phyloP scores from a whole-genome alignment of 495 filamentous ascomycete genomes.

The Lasiosphaeriaceae sp. region DNA sequence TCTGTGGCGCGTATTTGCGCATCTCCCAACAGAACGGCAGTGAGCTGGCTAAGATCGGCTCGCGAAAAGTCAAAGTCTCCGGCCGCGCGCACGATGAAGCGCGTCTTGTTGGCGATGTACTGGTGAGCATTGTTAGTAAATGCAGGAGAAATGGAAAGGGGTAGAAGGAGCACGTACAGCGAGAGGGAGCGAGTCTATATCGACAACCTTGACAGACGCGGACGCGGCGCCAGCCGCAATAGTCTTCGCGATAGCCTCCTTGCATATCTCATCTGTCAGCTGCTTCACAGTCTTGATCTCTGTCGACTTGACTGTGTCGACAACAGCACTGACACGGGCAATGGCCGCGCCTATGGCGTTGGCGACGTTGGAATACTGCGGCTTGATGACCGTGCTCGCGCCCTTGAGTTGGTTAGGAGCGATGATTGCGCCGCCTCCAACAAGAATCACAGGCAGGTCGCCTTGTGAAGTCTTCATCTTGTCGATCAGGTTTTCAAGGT shows the following conservation, averaged over 20 bases:
- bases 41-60: slow-evolving; percentile 13
- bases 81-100: slow-evolving; percentile 47
- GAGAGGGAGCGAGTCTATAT: slow-evolving; percentile 21
- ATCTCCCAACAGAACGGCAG: slow-evolving; percentile 4
- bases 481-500: slow-evolving; percentile 46
- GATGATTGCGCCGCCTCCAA: slow-evolving; percentile 40
- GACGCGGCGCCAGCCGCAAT: slow-evolving; percentile 42
- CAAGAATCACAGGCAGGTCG: slow-evolving; percentile 41
- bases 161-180: slow-evolving; percentile 11
- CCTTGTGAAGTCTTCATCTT: slow-evolving; percentile 47
- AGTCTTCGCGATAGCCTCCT: slow-evolving; percentile 26
- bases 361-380: slow-evolving; percentile 40
- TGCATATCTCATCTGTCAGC: slow-evolving; percentile 27
- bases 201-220: slow-evolving; percentile 20
- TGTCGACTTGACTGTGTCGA: slow-evolving; percentile 35
- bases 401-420: slow-evolving; percentile 28
- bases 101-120: slow-evolving; percentile 50
- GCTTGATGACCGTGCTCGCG: slow-evolving; percentile 32
- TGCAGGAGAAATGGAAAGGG: background rate
- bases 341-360: slow-evolving; percentile 58
- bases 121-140: slow-evolving; percentile 5
- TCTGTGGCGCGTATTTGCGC: background rate
- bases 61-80: slow-evolving; percentile 48
- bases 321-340: slow-evolving; percentile 46
- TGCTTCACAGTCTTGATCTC: slow-evolving; percentile 23